phyloP scores from a whole-genome alignment of 2,329 filamentous ascomycete species.

The Sarocladiaceae sp. region DNA sequence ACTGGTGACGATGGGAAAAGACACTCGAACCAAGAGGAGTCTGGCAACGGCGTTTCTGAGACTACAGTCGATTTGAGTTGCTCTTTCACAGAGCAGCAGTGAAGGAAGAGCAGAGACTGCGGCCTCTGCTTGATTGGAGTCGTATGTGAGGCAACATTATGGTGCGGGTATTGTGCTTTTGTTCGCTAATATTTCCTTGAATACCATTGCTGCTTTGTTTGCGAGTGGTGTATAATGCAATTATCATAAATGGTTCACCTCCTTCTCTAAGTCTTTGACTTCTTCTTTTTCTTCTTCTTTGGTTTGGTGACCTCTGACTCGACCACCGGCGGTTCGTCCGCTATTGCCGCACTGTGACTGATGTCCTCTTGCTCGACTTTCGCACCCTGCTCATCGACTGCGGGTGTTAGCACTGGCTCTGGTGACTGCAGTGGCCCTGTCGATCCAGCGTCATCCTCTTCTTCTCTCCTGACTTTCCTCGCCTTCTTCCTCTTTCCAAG shows the following conservation, averaged over 20 bases:
- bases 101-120: background rate
- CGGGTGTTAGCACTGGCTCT: background rate
- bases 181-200: background rate
- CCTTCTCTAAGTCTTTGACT: conserved; percentile 4
- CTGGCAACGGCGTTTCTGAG: conserved; percentile 1
- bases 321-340: background rate
- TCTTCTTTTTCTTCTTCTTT: conserved; percentile 22
- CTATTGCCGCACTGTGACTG: background rate
- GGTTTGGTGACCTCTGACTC: conserved; percentile 17
- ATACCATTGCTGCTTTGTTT: background rate
- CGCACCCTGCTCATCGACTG: background rate
- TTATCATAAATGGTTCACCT: background rate
- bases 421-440: background rate
- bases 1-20: background rate
- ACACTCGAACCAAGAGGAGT: conserved; percentile 1
- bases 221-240: background rate
- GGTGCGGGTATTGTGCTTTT: background rate
- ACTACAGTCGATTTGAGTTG: background rate
- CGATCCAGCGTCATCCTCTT: conserved; percentile 8
- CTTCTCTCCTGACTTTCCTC: conserved; percentile 14
- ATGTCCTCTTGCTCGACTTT: conserved; percentile 1
- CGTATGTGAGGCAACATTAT: background rate
- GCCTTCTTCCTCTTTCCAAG: conserved; percentile 33
- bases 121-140: background rate
- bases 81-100: background rate